Evolutionary conservation across 2,329 filamentous ascomycete genomes (phyloP).

Genomic region (Lachnellula cervina): DNA sequence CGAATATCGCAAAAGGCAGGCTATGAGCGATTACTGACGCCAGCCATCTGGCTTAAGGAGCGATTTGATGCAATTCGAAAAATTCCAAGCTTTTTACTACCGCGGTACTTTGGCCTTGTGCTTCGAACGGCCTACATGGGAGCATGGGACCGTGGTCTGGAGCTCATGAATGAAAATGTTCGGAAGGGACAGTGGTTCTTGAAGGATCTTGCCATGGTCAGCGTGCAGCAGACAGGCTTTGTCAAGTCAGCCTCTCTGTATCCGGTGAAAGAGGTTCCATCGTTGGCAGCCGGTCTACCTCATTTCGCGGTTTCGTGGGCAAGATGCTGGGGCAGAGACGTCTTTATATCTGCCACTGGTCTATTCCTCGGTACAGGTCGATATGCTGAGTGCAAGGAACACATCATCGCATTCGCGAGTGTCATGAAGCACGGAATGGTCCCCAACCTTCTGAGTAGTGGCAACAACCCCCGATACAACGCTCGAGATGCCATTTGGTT

Average conservation of each 20-base stretch:
- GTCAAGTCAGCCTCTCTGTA: conserved; percentile 89
- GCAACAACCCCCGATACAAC: conserved; percentile 86
- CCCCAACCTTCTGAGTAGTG: conserved; percentile 84
- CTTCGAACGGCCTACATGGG: conserved; percentile 84
- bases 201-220: conserved; percentile 84
- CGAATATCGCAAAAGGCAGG: conserved; percentile 59
- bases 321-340: conserved; percentile 93
- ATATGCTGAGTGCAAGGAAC: conserved; percentile 83
- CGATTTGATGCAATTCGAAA: conserved; percentile 81
- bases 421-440: conserved; percentile 99
- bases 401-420: conserved; percentile 90
- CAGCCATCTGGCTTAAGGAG: conserved; percentile 73
- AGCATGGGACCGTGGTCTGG: conserved; percentile 71
- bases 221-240: conserved; percentile 81
- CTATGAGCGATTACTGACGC: conserved; percentile 58
- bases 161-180: conserved; percentile 73
- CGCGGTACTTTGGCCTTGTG: conserved; percentile 87
- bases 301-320: conserved; percentile 95
- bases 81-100: conserved; percentile 83
- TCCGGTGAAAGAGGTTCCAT: conserved; percentile 78
- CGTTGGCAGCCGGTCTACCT: conserved; percentile 84
- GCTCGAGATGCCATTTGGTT: conserved; percentile 97
- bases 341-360: conserved; percentile 91
- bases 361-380: conserved; percentile 88
- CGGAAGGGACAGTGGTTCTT: conserved; percentile 82